Conservation (phyloP, 495 filamentous ascomycete species). For the Penicillium verhagenii region DNA sequence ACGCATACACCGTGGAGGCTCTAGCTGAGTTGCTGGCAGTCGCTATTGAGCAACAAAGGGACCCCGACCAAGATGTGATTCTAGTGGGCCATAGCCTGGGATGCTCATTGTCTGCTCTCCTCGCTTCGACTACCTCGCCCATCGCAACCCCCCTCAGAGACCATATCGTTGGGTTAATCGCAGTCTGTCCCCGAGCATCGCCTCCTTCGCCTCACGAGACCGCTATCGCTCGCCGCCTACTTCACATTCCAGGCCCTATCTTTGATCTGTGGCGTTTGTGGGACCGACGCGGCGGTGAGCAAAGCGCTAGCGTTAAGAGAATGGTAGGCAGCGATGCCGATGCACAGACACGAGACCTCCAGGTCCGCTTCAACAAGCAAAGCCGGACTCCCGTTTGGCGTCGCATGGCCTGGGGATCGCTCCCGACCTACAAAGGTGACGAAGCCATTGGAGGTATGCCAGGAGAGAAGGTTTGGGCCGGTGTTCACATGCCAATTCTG, state of each 20-base stretch:
- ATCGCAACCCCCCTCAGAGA: constrained; percentile 49
- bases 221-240: constrained; percentile 51
- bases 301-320: constrained; percentile 75
- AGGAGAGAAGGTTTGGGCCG: constrained; percentile 68
- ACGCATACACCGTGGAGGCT: constrained; percentile 74
- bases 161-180: constrained; percentile 72
- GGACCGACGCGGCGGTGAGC: constrained; percentile 74
- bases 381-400: constrained; percentile 78
- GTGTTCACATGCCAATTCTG: constrained; percentile 69
- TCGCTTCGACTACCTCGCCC: constrained; percentile 62
- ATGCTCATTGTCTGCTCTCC: constrained; percentile 69
- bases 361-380: constrained; percentile 80
- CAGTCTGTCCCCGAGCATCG: constrained; percentile 71
- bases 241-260: constrained; percentile 65
- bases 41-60: constrained; percentile 70
- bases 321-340: constrained; percentile 78
- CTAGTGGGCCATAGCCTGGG: constrained; percentile 89
- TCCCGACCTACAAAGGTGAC: constrained; percentile 54
- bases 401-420: constrained; percentile 73
- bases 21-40: constrained; percentile 70
- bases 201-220: constrained; percentile 57
- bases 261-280: constrained; percentile 78
- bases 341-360: constrained; percentile 69
- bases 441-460: constrained; percentile 63
- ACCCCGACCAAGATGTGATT: constrained; percentile 71